Conservation (phyloP, 192 early-diverging fungal genomes). For the Mortierella hygrophila region DNA sequence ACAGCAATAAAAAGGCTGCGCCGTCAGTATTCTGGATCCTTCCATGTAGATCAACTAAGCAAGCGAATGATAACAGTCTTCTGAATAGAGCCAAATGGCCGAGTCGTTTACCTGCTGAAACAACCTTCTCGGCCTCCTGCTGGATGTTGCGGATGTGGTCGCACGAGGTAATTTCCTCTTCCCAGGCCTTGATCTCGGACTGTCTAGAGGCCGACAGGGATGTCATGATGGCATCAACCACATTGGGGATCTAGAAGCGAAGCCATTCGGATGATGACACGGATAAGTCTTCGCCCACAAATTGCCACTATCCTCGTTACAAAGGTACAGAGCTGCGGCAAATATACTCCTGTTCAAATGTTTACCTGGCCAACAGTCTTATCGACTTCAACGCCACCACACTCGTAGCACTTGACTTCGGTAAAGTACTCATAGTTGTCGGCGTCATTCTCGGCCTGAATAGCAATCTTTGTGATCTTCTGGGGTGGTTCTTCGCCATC, state of each 20-base stretch:
- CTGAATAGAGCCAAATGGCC: neutral
- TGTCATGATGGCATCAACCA: conserved; percentile 78
- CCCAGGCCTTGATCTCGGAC: conserved; percentile 95
- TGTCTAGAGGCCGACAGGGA: conserved; percentile 87
- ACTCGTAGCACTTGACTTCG: conserved; percentile 84
- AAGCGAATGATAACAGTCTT: too few relatives aligned
- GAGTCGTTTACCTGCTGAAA: conserved; percentile 54
- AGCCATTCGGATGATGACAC: neutral
- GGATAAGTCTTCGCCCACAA: neutral
- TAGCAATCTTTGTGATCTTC: conserved; percentile 96
- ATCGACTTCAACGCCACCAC: conserved; percentile 74
- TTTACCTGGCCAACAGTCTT: conserved; percentile 65
- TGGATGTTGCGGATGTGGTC: conserved; percentile 79
- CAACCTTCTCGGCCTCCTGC: conserved; percentile 69
- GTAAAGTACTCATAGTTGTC: conserved; percentile 83
- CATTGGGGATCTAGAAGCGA: conserved; percentile 62
- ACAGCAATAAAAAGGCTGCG: neutral
- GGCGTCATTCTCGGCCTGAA: conserved; percentile 80
- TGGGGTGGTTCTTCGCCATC: conserved; percentile 73
- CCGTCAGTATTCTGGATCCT: neutral
- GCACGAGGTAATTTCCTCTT: conserved; percentile 86
- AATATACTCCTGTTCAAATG: neutral
- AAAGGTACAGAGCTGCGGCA: neutral
- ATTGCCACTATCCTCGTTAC: too few relatives aligned
- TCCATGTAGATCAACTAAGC: neutral